Percentiles rank a stretch among this genome's conserved stretches.
phyloP scores from a whole-genome alignment of 2,329 filamentous ascomycete genomes.

The Penicillium sp. region DNA sequence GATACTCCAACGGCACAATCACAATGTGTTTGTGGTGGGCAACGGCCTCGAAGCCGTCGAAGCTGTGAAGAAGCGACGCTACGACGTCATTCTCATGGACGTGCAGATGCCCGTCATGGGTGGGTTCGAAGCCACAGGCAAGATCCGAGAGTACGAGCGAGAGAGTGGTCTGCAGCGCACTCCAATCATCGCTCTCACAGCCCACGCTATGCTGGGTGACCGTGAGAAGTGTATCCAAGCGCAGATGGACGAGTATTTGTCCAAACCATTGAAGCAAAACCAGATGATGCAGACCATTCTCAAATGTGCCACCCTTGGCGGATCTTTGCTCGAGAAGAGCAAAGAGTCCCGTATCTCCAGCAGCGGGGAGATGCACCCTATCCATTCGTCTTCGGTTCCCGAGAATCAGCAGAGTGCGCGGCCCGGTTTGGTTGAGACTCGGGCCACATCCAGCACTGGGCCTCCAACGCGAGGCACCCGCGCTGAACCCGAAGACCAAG shows the following conservation, averaged over 20 bases:
- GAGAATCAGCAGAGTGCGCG: slow-evolving; percentile 35
- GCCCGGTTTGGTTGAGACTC: slow-evolving; percentile 52
- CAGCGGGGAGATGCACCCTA: slow-evolving; percentile 34
- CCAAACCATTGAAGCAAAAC: slow-evolving; percentile 93
- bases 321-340: slow-evolving; percentile 39
- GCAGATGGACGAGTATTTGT: slow-evolving; percentile 98
- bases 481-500: slow-evolving; percentile 50
- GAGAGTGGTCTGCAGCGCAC: slow-evolving; percentile 73
- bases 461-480: slow-evolving; percentile 50
- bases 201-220: slow-evolving; percentile 97
- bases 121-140: slow-evolving; percentile 92
- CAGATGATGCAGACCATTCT: slow-evolving; percentile 96
- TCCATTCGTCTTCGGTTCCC: slow-evolving; percentile 21
- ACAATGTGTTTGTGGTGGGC: slow-evolving; percentile 66
- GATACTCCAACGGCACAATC: slow-evolving; percentile 92
- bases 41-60: slow-evolving; percentile 93
- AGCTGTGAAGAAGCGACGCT: slow-evolving; percentile 83
- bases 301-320: slow-evolving; percentile 86
- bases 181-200: slow-evolving; percentile 92
- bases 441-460: slow-evolving; percentile 65
- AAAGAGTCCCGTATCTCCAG: slow-evolving; percentile 39
- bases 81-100: slow-evolving; percentile 97
- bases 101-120: slow-evolving; percentile 99
- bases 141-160: slow-evolving; percentile 92
- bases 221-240: slow-evolving; percentile 97